phyloP scores from a whole-genome alignment of 2,329 filamentous ascomycete genomes.

The Ceratocystis diversiconidia region DNA sequence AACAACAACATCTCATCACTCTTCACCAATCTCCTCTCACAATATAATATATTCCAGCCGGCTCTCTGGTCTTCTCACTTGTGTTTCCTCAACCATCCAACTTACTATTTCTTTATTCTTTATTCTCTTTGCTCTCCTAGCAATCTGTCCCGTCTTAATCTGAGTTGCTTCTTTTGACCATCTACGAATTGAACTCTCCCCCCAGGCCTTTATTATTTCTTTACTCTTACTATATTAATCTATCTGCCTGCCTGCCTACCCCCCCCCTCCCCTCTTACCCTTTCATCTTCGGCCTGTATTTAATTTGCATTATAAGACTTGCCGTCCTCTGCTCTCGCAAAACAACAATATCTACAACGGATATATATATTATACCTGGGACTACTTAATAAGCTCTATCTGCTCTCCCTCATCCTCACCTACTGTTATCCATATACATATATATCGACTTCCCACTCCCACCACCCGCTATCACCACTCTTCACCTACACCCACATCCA shows the following conservation, averaged over 20 bases:
- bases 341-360: background rate
- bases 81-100: background rate
- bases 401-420: background rate
- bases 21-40: background rate
- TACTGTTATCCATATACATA: background rate
- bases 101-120: background rate
- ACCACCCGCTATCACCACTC: background rate
- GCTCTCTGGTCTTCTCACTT: conserved; percentile 9
- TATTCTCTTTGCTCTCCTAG: background rate
- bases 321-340: background rate
- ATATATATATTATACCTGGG: too few species aligned
- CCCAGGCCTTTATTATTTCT: background rate
- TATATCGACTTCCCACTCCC: background rate
- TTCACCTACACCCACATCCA: background rate
- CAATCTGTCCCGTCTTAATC: background rate
- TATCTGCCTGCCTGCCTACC: background rate
- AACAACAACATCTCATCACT: background rate
- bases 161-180: background rate
- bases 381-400: background rate
- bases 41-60: conserved; percentile 11
- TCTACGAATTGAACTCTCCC: background rate
- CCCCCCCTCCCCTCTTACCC: background rate
- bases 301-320: background rate
- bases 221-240: background rate
- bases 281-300: background rate